Conservation (phyloP, 805 yeast genomes). For the Hanseniaspora pseudoguilliermondii region DNA sequence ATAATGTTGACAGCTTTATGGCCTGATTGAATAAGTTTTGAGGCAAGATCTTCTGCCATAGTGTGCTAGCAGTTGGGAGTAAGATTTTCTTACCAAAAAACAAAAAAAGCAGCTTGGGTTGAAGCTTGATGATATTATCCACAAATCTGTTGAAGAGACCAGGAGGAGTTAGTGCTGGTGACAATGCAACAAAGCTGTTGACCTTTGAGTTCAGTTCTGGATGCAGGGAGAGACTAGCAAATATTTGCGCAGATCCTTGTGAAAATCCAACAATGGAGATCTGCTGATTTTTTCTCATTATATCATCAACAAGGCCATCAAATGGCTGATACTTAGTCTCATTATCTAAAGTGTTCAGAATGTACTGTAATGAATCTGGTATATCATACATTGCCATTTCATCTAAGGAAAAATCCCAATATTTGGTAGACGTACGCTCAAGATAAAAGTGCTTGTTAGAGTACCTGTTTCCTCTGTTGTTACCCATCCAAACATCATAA, state of each 20-base stretch:
- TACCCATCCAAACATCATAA: constrained; percentile 91
- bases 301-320: not conserved
- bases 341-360: constrained; percentile 38
- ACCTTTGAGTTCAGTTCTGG: constrained; percentile 47
- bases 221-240: constrained; percentile 63
- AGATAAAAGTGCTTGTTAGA: constrained; percentile 59
- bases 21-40: constrained; percentile 27
- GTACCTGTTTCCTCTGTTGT: constrained; percentile 86
- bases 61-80: constrained; percentile 53
- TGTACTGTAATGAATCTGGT: constrained; percentile 68
- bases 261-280: constrained; percentile 70
- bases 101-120: constrained; percentile 58
- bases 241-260: constrained; percentile 89
- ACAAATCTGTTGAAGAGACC: constrained; percentile 67
- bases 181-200: constrained; percentile 58
- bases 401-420: constrained; percentile 86
- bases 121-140: constrained; percentile 59
- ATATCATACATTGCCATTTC: constrained; percentile 86
- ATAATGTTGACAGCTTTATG: constrained; percentile 56
- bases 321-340: not conserved
- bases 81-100: constrained; percentile 65
- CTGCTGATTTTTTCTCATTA: constrained; percentile 16
- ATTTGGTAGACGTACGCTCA: constrained; percentile 32
- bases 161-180: constrained; percentile 90
- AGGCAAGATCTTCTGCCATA: constrained; percentile 51